A percentile compares a stretch with the other conserved stretches of the same genome.
phyloP scores from a whole-genome alignment of 495 filamentous ascomycete genomes.

The Trichocladium uniseriatum region DNA sequence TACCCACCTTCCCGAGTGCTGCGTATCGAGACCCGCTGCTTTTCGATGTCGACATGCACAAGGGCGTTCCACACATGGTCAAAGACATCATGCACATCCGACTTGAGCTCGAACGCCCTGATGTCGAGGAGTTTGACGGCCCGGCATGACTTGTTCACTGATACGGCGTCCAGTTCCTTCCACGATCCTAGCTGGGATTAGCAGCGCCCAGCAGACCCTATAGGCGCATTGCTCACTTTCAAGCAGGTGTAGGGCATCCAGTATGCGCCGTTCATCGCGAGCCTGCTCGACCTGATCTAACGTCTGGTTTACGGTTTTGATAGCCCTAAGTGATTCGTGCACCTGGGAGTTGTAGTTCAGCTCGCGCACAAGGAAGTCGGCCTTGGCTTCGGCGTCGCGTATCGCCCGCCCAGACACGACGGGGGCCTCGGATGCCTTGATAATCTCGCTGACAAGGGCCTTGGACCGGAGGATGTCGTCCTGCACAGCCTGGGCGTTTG shows the following conservation, averaged over 20 bases:
- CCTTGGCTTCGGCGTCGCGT: conserved; percentile 59
- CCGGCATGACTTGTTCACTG: conserved; percentile 38
- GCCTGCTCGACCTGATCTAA: conserved; percentile 46
- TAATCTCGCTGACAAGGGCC: conserved; percentile 63
- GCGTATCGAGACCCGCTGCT: conserved; percentile 40
- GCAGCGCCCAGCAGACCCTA: not conserved
- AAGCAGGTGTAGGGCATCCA: conserved; percentile 43
- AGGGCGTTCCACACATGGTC: conserved; percentile 47
- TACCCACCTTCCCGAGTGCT: conserved; percentile 34
- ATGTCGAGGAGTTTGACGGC: conserved; percentile 41
- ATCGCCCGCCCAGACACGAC: conserved; percentile 48
- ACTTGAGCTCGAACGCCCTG: conserved; percentile 44
- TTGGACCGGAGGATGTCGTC: conserved; percentile 68
- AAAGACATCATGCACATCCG: conserved; percentile 49
- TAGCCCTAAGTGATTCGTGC: conserved; percentile 48
- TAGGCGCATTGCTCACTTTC: conserved; percentile 30
- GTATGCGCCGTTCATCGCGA: conserved; percentile 36
- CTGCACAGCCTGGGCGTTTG: conserved; percentile 72
- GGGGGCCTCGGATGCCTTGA: conserved; percentile 58
- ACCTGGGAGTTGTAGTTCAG: conserved; percentile 66
- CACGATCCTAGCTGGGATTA: conserved; percentile 33
- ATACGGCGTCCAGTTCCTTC: conserved; percentile 34
- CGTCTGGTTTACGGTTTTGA: conserved; percentile 43
- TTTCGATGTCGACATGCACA: conserved; percentile 45
- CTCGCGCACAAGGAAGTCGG: conserved; percentile 63